A percentile compares a stretch with the other conserved stretches of the same genome.
Evolutionary conservation across 2,329 filamentous ascomycete genomes (phyloP).

Genomic region (Penicillium sp.): DNA sequence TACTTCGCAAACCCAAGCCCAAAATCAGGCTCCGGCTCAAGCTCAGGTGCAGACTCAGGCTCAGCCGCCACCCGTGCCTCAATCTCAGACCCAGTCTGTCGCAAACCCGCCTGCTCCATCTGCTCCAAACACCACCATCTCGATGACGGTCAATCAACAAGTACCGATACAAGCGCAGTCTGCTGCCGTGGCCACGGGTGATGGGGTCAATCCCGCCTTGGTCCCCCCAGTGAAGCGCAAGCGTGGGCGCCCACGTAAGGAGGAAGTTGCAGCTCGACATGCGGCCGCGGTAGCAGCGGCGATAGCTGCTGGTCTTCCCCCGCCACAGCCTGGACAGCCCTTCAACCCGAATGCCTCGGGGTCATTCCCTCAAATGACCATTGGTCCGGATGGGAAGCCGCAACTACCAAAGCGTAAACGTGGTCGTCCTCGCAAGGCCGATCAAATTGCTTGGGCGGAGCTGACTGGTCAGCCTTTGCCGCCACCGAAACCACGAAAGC

Average conservation of each 20-base stretch:
- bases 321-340: conserved; percentile 18
- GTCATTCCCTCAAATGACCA: conserved; percentile 8
- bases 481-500: conserved; percentile 20
- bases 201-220: conserved; percentile 4
- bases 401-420: conserved; percentile 23
- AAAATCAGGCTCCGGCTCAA: conserved; percentile 1
- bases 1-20: background rate
- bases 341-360: conserved; percentile 14
- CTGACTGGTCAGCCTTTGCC: conserved; percentile 17
- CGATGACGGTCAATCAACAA: conserved; percentile 15
- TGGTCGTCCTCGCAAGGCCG: conserved; percentile 28
- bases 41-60: background rate
- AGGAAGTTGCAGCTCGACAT: conserved; percentile 19
- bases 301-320: conserved; percentile 12
- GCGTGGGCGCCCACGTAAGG: conserved; percentile 22
- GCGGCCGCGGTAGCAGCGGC: conserved; percentile 17
- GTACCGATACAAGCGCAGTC: conserved; percentile 1
- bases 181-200: background rate
- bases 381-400: conserved; percentile 21
- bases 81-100: background rate
- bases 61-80: background rate
- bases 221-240: conserved; percentile 14
- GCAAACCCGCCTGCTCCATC: background rate
- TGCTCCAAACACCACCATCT: conserved; percentile 1
- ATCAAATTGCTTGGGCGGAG: conserved; percentile 19